Conservation (phyloP, 108 stramenopile species). For the Hondaea fermentalgiana region DNA sequence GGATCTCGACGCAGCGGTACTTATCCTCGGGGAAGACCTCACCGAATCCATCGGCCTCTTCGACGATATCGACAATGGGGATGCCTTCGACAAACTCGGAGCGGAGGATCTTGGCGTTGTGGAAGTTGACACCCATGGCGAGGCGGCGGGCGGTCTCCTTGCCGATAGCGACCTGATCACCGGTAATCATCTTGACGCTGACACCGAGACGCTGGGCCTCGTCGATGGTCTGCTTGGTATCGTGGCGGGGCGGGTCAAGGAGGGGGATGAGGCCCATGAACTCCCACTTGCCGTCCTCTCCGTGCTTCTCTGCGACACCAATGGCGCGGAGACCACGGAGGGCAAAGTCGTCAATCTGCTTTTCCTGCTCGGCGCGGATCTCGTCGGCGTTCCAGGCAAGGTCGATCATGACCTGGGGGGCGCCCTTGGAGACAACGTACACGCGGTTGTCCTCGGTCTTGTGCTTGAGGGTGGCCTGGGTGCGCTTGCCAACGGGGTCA, state of each 20-base stretch:
- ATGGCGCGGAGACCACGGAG: background rate
- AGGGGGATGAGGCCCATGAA: slow-evolving; percentile 71
- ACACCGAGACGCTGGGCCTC: slow-evolving; percentile 60
- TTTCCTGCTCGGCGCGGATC: background rate
- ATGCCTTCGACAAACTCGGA: slow-evolving; percentile 24
- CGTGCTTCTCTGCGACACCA: background rate
- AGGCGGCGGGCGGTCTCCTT: slow-evolving; percentile 47
- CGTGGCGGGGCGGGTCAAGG: slow-evolving; percentile 68
- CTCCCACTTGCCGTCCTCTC: slow-evolving; percentile 22
- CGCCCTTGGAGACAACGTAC: slow-evolving; percentile 64
- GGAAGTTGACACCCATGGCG: slow-evolving; percentile 49
- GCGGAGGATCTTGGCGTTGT: slow-evolving; percentile 43
- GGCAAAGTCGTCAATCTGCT: slow-evolving; percentile 16
- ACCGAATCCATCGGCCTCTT: slow-evolving; percentile 64
- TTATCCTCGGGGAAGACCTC: slow-evolving; percentile 67
- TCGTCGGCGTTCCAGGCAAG: slow-evolving; percentile 44
- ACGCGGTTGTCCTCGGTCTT: slow-evolving; percentile 28
- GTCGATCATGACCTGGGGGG: slow-evolving; percentile 59
- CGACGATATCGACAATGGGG: slow-evolving; percentile 47
- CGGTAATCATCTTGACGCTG: slow-evolving; percentile 74
- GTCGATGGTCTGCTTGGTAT: slow-evolving; percentile 62
- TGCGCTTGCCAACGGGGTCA: slow-evolving; percentile 64
- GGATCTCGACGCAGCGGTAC: slow-evolving; percentile 56
- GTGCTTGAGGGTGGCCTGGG: slow-evolving; percentile 56
- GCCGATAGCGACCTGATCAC: slow-evolving; percentile 54